Conservation (phyloP, 2,329 filamentous ascomycete genomes). For the Aspergillus quadrilineatus region DNA sequence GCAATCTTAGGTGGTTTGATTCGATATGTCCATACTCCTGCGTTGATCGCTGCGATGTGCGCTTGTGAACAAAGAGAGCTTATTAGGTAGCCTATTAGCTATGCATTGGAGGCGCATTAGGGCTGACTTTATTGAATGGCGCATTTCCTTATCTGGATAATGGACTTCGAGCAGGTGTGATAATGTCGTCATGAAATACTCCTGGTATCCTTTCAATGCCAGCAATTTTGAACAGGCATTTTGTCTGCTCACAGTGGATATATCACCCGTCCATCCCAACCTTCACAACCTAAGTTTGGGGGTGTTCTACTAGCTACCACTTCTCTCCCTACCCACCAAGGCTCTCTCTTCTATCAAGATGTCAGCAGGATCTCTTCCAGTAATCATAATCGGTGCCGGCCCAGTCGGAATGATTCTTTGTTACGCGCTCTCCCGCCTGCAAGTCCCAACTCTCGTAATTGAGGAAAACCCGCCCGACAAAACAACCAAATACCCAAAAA, state of each 20-base stretch:
- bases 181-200: neutral
- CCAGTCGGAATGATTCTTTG: slow-evolving; percentile 28
- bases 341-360: neutral
- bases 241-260: too few species aligned
- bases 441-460: slow-evolving; percentile 23
- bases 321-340: too few species aligned
- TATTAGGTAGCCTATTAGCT: neutral
- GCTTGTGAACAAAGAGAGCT: neutral
- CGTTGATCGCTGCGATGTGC: neutral
- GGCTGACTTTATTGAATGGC: neutral
- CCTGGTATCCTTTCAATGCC: too few species aligned
- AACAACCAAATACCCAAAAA: slow-evolving; percentile 41
- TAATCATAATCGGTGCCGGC: slow-evolving; percentile 28
- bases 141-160: neutral
- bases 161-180: neutral
- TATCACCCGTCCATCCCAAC: too few species aligned
- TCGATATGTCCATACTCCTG: neutral
- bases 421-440: slow-evolving; percentile 19
- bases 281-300: too few species aligned
- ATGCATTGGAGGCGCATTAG: neutral
- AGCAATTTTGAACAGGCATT: too few species aligned
- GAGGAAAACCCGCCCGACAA: slow-evolving; percentile 23
- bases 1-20: neutral
- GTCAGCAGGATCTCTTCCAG: neutral
- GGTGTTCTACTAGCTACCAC: too few species aligned